Evolutionary conservation across 1,139 yeast genomes (phyloP).

Genomic region (Suhomyces choctaworum): DNA sequence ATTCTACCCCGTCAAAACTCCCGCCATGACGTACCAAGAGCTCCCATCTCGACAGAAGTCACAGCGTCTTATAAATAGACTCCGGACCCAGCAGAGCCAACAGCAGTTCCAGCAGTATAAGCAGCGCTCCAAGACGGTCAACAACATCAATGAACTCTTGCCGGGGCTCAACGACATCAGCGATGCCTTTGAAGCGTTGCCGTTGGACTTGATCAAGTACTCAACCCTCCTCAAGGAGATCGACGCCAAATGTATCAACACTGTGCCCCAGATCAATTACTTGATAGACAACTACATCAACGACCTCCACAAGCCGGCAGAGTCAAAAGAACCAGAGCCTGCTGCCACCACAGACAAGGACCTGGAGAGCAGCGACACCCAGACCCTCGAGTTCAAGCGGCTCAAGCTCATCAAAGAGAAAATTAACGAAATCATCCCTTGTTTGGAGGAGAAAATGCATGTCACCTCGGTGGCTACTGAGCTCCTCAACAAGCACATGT

Average conservation of each 20-base stretch:
- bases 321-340: neutral
- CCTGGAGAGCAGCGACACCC: conserved; percentile 14
- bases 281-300: conserved; percentile 59
- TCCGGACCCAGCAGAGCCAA: conserved; percentile 27
- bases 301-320: conserved; percentile 29
- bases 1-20: neutral
- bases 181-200: conserved; percentile 91
- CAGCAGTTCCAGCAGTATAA: conserved; percentile 37
- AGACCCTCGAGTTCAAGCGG: conserved; percentile 16
- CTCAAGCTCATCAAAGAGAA: conserved; percentile 43
- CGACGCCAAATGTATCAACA: conserved; percentile 86
- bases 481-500: conserved; percentile 65
- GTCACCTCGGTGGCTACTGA: conserved; percentile 92
- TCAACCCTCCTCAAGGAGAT: conserved; percentile 88
- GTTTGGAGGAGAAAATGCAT: conserved; percentile 95
- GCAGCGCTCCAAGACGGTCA: conserved; percentile 34
- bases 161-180: conserved; percentile 92
- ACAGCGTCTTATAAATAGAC: conserved; percentile 43
- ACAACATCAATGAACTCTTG: conserved; percentile 48
- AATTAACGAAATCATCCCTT: conserved; percentile 78
- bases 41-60: conserved; percentile 52
- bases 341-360: neutral
- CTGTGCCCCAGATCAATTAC: conserved; percentile 65
- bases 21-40: conserved; percentile 32
- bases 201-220: conserved; percentile 78